Evolutionary conservation across 2,329 filamentous ascomycete genomes (phyloP), one percentile per base, ranked within the genome.

Genomic region (Epicoccum nigrum): DNA sequence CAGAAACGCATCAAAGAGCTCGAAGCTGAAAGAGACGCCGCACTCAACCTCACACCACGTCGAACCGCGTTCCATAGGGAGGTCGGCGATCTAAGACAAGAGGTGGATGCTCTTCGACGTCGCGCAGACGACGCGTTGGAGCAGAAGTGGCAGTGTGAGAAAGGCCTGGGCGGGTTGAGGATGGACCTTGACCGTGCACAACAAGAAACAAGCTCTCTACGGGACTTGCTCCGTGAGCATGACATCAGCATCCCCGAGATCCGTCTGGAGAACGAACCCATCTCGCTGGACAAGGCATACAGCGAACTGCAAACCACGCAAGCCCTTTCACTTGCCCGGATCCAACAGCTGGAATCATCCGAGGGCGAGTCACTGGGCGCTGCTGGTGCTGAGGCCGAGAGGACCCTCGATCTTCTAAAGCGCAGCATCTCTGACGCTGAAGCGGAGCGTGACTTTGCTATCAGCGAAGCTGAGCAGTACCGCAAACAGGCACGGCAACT

Each of bases 121-220:
- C 86, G 94, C 45, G 93, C 93, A 23, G 93, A 99, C 64, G 93
- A 97, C 58, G 93, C 93, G 13, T 82, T 97, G 12, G 91, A 96
- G 68, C 90, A 96, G 67, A 97, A 97, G 74, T 97, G 90, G 87
- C 89, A 95, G 69, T 93, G 92, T 55, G 93, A 97, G 75, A 95
- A 95, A 75, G 91, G 91, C 15, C 79, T 97, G 2, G 83, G 85
- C 44, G 91, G 92, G 47, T 77, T 97, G 49, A 96, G 96, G 77
- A 97, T 96, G 89, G 93, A 97, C 68, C 84, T 99, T 33, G 94
- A 97, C 73, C 89, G 92, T 56, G 92, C 94, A 20, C 91, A 97
- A 73, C 89, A 94, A 70, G 94, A 99, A 76, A 96, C 96, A 23
- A 80, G 84, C 32, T 89, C 89, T n/a, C 81, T 99, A 32, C 86